Base-by-base conservation (phyloP, 768 basidiomycete species). In the Cystobasidiopsis lactophilus region DNA sequence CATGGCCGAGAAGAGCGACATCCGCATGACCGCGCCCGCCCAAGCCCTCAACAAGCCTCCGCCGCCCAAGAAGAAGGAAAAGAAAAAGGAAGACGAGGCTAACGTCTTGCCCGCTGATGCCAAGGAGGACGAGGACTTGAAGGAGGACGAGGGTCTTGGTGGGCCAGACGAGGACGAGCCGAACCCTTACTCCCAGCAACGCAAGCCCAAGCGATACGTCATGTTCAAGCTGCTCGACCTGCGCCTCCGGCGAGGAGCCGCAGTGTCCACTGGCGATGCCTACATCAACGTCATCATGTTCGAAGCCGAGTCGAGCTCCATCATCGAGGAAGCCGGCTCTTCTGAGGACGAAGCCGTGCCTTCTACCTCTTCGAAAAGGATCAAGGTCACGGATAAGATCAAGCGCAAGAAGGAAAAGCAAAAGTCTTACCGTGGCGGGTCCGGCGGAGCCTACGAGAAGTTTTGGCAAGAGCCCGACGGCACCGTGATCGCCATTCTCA, bases 381-480 rank as follows among this genome's bases (percentile, higher is more conserved):
- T 38, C 11, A n/a, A 24, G 26, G 39, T 44, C 19, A 39, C 40
- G 37, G 31, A 30, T 41, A 26, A 35, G 23, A 46, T 29, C 21
- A 57, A 53, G 39, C 30, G 73, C 13, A 61, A 79, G 14, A 76
- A 74, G 5, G 72, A 77, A 46, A 73, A 71, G 10, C 68, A 70
- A 50, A 58, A 59, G 40, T 52, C 52, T 57, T 91, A 88, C 65
- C 75, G 72, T 58, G 91, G 93, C 0, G 91, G 91, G 2, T 86
- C 85, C 58, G 76, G 78, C 5, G 93, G 93, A 3, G 89, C 88
- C 3, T 96, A 83, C 62, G 93, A 96, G 65, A 71, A 74, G 47
- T 76, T 82, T 69, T 79, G 82, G 46, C 85, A 84, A 61, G 67
- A 91, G 51, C 77, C 77, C 54, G 82, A 86, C 58, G 93, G 93